Evolutionary conservation across 768 basidiomycete species (phyloP), one percentile per base, ranked within the genome.

Genomic region (Solioccasus polychromus): DNA sequence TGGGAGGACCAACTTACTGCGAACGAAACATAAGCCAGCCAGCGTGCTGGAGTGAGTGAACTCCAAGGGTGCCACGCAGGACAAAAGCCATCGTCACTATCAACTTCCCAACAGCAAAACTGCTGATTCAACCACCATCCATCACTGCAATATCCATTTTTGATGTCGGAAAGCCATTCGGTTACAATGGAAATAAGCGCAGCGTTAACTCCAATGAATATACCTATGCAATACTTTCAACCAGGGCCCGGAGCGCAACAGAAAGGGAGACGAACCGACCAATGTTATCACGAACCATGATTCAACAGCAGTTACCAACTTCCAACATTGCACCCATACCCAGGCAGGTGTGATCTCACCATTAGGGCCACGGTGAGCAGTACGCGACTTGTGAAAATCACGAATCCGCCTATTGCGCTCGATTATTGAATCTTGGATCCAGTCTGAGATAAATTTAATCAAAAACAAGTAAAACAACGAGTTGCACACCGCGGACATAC

Each of bases 71-170:
- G 82, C 96, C 96, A 99, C 35, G 90, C 92, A 4, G 87, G 77
- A 64, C 96, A 99, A 12, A 79, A 83, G 44, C 83, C 85, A 52
- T 85, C 88, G 35, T 85, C 85, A 6, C 73, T 77, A 51, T 92
- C 91, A 44, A 97, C 83, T 61, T 97, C 96, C 85, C 94, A 93
- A 62, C 96, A 99, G 68, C 96, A 99, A 64, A 97, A 97, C 60
- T 96, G 90, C 58, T 92, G 85, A 66, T 94, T 96, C 44, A 99
- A 66, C 95, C 96, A 99, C 96, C 96, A 99, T 1, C 91, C 94
- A 54, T 93, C 91, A 4, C 81, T 76, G 68, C 96, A 99, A 61
- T 97, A 96, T 1, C 96, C 96, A 73, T 94, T 88, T 71, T 97
- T 98, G 53, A 98, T 82, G 66, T 98, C 95, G 3, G 93, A 92